Evolutionary conservation across 2,329 filamentous ascomycete species (phyloP).

Genomic region (Colletotrichum tanaceti): DNA sequence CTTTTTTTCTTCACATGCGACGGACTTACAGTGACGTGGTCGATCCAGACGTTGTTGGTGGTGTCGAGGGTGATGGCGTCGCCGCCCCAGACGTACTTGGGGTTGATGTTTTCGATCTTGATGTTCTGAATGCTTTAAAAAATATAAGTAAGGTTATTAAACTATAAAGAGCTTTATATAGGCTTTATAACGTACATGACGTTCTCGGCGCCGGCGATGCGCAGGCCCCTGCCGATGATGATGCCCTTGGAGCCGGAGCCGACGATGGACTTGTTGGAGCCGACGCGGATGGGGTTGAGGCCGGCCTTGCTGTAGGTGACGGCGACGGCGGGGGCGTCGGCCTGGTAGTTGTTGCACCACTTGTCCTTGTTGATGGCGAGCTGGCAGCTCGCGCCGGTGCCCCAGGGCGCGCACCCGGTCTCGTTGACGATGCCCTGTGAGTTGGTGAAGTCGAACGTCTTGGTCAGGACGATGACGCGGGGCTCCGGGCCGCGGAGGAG

Average conservation of each 20-base stretch:
- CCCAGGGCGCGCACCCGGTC: conserved; percentile 69
- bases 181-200: no score
- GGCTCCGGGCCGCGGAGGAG: conserved; percentile 65
- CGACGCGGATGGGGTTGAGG: conserved; percentile 61
- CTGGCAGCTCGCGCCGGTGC: conserved; percentile 62
- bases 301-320: conserved; percentile 65
- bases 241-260: conserved; percentile 64
- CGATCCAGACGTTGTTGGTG: conserved; percentile 61
- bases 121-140: conserved; percentile 71
- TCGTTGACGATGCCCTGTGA: conserved; percentile 64
- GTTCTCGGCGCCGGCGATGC: conserved; percentile 56
- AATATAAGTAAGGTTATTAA: no score
- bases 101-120: conserved; percentile 49
- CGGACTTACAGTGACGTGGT: conserved; percentile 57
- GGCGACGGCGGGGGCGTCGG: conserved; percentile 57
- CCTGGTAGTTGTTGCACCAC: conserved; percentile 68
- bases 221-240: conserved; percentile 69
- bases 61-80: conserved; percentile 66
- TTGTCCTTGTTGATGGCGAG: conserved; percentile 69
- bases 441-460: conserved; percentile 66
- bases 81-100: conserved; percentile 69
- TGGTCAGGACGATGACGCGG: conserved; percentile 68
- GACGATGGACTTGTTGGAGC: conserved; percentile 68
- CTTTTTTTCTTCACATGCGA: no score
- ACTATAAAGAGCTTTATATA: no score